Percentiles rank a stretch among this genome's conserved stretches.
Evolutionary conservation across 345 rosid genomes (phyloP).

Genomic region (Hibiscus mutabilis): DNA sequence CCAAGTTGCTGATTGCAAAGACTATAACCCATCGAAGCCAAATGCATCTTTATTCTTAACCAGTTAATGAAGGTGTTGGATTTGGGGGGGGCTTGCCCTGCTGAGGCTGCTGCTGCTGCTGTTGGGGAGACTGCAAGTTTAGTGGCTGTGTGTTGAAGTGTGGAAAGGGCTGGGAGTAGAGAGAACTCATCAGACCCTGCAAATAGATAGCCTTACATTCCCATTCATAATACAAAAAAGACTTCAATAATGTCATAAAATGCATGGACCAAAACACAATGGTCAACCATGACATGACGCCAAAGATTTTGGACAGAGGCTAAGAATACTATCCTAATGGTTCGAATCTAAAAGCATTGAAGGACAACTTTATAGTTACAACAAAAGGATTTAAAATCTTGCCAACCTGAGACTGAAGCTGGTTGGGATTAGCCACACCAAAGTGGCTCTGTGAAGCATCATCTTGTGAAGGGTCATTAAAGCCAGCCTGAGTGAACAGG

Average conservation of each 20-base stretch:
- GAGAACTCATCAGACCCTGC: constrained; percentile 89
- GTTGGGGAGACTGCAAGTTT: constrained; percentile 59
- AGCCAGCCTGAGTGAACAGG: constrained; percentile 84
- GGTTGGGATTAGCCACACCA: constrained; percentile 60
- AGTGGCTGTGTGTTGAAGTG: constrained; percentile 75
- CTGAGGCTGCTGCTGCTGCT: constrained; percentile 46
- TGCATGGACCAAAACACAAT: neutral
- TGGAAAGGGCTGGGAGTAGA: constrained; percentile 86
- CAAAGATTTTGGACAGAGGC: neutral
- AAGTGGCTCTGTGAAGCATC: constrained; percentile 77
- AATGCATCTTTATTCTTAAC: constrained; percentile 38
- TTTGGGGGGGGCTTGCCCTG: constrained; percentile 80
- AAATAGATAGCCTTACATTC: neutral
- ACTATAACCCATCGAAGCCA: constrained; percentile 55
- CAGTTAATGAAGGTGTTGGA: constrained; percentile 74
- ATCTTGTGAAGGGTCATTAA: constrained; percentile 71
- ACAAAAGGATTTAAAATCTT: neutral
- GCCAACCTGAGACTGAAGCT: constrained; percentile 85
- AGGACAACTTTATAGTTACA: neutral
- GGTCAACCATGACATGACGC: neutral
- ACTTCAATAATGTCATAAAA: neutral
- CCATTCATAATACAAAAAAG: neutral
- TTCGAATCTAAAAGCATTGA: neutral
- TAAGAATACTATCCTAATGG: neutral
- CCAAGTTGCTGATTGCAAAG: constrained; percentile 69